phyloP scores from a whole-genome alignment of 2,329 filamentous ascomycete genomes.

The Apiospora kogelbergensis region DNA sequence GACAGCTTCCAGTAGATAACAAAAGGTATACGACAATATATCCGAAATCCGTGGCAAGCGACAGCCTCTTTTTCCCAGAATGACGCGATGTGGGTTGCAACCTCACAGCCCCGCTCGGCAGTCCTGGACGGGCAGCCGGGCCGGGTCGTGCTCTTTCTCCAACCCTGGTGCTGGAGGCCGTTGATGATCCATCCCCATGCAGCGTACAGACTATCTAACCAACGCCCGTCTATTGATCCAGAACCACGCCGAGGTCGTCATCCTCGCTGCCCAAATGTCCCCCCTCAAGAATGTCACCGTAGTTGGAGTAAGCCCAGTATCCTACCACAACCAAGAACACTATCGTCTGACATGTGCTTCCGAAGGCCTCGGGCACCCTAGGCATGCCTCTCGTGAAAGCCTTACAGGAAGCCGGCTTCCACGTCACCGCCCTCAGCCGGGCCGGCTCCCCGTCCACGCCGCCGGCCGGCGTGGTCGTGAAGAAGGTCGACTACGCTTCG shows the following conservation, averaged over 20 bases:
- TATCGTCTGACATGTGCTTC: neutral
- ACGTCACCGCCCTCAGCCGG: conserved; percentile 51
- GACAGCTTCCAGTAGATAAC: too few species aligned
- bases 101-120: conserved; percentile 4
- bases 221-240: neutral
- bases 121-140: neutral
- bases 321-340: neutral
- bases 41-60: neutral
- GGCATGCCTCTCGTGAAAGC: conserved; percentile 27
- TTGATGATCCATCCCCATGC: too few species aligned
- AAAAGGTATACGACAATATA: neutral
- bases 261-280: conserved; percentile 8
- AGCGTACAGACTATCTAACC: too few species aligned
- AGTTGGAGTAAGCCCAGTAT: conserved; percentile 13
- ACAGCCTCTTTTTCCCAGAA: neutral
- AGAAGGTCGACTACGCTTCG: conserved; percentile 48
- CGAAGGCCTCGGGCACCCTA: conserved; percentile 32
- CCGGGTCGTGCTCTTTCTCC: neutral
- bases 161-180: neutral
- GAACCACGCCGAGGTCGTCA: neutral
- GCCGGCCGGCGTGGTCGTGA: conserved; percentile 37
- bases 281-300: conserved; percentile 16
- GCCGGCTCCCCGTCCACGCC: conserved; percentile 38
- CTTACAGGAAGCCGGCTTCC: conserved; percentile 37
- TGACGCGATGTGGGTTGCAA: conserved; percentile 2